phyloP scores from a whole-genome alignment of 768 basidiomycete species.

The Fomitopsis serialis region DNA sequence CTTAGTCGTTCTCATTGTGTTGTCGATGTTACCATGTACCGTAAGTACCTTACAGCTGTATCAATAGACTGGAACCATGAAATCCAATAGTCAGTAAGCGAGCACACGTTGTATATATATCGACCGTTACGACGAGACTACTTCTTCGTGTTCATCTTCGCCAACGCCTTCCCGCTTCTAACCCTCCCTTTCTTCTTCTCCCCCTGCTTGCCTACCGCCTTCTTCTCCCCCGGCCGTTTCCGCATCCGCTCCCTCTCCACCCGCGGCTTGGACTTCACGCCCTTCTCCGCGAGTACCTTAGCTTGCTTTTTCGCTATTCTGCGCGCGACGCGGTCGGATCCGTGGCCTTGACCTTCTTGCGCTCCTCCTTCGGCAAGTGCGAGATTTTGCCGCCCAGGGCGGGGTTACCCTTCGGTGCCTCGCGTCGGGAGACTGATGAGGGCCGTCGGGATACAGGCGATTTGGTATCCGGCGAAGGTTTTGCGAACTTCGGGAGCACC shows the following conservation, averaged over 20 bases:
- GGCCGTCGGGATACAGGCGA: slow-evolving; percentile 8
- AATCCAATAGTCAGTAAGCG: too few species aligned
- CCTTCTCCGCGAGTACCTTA: slow-evolving; percentile 44
- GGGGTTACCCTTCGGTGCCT: slow-evolving; percentile 77
- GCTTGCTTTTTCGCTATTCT: slow-evolving; percentile 89
- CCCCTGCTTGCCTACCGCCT: slow-evolving; percentile 25
- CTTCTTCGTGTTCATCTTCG: slow-evolving; percentile 58
- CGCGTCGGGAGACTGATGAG: slow-evolving; percentile 8
- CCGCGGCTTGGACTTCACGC: slow-evolving; percentile 31
- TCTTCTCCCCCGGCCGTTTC: slow-evolving; percentile 32
- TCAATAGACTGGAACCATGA: slow-evolving; percentile 5
- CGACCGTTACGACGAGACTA: slow-evolving; percentile 14
- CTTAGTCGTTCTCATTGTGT: background rate
- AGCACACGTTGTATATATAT: too few species aligned
- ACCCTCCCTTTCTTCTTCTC: slow-evolving; percentile 38
- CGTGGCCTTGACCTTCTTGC: slow-evolving; percentile 75
- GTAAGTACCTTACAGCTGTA: slow-evolving; percentile 11
- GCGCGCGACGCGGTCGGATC: slow-evolving; percentile 81
- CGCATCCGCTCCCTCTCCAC: slow-evolving; percentile 44
- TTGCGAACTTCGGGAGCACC: slow-evolving; percentile 20
- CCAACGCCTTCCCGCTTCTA: slow-evolving; percentile 47
- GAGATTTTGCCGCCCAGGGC: slow-evolving; percentile 72
- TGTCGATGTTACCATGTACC: slow-evolving; percentile 4
- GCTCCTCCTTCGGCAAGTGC: slow-evolving; percentile 76
- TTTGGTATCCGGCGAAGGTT: slow-evolving; percentile 14